Conservation (phyloP, 163 green algal species). For the Chlamydomonas reinhardtii region DNA sequence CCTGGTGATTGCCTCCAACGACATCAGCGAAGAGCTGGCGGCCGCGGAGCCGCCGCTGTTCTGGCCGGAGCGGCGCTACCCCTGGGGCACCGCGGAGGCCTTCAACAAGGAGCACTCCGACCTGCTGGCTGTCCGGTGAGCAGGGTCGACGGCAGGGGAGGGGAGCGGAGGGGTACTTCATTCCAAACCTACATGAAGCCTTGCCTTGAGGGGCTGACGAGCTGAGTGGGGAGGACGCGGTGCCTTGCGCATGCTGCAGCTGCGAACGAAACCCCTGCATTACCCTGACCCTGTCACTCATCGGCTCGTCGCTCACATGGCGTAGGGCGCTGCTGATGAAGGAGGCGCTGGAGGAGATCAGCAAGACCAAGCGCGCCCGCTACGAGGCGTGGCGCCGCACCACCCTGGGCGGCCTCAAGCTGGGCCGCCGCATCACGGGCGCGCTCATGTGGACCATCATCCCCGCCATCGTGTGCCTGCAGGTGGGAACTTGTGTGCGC, state of each 20-base stretch:
- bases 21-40: constrained; percentile 74
- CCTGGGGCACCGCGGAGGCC: constrained; percentile 79
- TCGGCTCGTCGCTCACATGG: no score
- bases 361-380: constrained; percentile 63
- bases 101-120: constrained; percentile 86
- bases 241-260: no score
- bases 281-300: not conserved
- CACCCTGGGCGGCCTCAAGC: constrained; percentile 48
- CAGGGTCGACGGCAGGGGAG: not conserved
- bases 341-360: constrained; percentile 75
- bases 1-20: constrained; percentile 78
- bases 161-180: no score
- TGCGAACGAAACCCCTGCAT: no score
- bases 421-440: constrained; percentile 33
- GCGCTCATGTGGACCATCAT: constrained; percentile 60
- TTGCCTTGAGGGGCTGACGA: no score
- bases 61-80: constrained; percentile 74
- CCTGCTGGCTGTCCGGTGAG: constrained; percentile 74
- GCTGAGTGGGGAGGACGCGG: no score
- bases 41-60: constrained; percentile 49
- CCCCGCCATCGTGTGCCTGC: constrained; percentile 45
- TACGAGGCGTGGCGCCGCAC: constrained; percentile 62
- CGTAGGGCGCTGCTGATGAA: constrained; percentile 68
- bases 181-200: no score
- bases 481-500: no score